phyloP scores from a whole-genome alignment of 306 rosid genomes.

The Pyrus communis region DNA sequence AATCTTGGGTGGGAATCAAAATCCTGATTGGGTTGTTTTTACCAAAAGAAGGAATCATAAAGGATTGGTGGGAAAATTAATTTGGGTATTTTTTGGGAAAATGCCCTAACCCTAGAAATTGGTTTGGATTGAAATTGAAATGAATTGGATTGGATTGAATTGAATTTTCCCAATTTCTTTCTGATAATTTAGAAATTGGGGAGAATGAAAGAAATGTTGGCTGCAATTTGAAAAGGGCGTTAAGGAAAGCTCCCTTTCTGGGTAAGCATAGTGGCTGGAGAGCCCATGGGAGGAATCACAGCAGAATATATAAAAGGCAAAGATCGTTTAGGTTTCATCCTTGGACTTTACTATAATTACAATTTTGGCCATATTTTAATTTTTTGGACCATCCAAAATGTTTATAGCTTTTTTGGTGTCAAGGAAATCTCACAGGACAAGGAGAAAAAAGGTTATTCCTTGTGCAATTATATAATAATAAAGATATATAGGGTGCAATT shows the following conservation, averaged over 20 bases:
- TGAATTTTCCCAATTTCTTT: background rate
- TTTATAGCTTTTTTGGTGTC: too few species aligned
- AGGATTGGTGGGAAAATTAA: conserved; percentile 17
- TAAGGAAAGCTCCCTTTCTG: conserved; percentile 13
- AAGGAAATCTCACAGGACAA: too few species aligned
- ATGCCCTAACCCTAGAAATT: conserved; percentile 29
- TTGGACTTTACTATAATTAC: conserved; percentile 16
- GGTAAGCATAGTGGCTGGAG: background rate
- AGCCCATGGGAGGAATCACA: conserved; percentile 2
- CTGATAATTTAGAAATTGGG: background rate
- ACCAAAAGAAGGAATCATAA: conserved; percentile 41
- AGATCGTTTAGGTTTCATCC: conserved; percentile 10
- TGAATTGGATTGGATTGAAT: background rate
- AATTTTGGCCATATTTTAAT: background rate
- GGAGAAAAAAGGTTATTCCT: background rate
- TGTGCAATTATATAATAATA: background rate
- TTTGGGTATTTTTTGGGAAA: background rate
- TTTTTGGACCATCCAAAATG: background rate
- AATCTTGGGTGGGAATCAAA: conserved; percentile 30
- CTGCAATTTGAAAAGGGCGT: conserved; percentile 2
- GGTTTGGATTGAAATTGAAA: background rate
- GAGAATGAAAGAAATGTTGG: background rate
- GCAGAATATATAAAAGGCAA: conserved; percentile 1
- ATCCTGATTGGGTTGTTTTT: conserved; percentile 17
- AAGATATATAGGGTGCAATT: background rate